Evolutionary conservation across 306 rosid genomes (phyloP), one percentile per base, ranked within the genome.

Genomic region (Lathyrus oleraceus): DNA sequence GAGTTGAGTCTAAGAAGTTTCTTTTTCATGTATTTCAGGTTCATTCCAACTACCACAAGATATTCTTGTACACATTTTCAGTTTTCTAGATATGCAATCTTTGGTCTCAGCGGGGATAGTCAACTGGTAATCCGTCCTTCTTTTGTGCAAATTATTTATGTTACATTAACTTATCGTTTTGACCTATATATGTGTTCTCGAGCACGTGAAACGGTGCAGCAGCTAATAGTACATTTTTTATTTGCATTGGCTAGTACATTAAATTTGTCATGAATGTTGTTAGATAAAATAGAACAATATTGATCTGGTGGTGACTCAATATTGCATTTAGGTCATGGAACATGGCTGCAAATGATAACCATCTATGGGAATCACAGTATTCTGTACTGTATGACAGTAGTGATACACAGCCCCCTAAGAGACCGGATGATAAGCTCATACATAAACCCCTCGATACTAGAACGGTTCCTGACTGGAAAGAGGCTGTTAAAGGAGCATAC

Each of bases 311-410:
- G 25, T 57, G 61, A 63, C 73, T 75, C 30, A 58, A 60, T 80
- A 49, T 54, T 85, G 73, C 52, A 38, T 60, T 73, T 67, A 93
- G 98, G 97, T 78, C 84, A 2, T 93, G 98, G 97, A 90, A 88
- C 79, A 21, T 83, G 43, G 92, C 97, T 27, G 92, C 98, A 76
- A 86, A 80, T 71, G 94, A 87, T 59, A 70, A 84, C 75, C 78
- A 67, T 78, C 76, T 87, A 49, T 93, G 97, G 98, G 78, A 73
- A 84, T 66, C 56, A 57, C 97, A 87, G 69, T 85, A 87, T 75
- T 57, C 16, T 67, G 68, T 45, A 35, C 72, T 85, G 62, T 85
- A 79, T 59, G 80, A 84, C 60, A 67, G 65, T 76, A 77, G 63
- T 60, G 77, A 78, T 67, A 53, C 70, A 71, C 76, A 58, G 21